Conservation (phyloP, 2,329 filamentous ascomycete genomes). For the Claviceps sp. region DNA sequence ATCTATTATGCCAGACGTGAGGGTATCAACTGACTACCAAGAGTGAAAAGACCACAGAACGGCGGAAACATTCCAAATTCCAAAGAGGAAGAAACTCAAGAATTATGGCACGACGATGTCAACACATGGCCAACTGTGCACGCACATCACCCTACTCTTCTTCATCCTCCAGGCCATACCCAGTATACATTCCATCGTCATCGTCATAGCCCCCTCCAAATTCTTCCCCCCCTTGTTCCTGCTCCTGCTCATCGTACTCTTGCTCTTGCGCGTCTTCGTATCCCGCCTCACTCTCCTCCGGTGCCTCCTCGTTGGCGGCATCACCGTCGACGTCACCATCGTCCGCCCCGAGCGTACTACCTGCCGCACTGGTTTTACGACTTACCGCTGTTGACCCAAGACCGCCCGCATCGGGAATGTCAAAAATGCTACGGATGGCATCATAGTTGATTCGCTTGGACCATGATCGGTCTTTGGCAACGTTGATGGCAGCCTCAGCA, state of each 20-base stretch:
- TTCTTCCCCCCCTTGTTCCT: slow-evolving; percentile 17
- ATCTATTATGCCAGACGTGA: no score
- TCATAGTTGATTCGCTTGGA: slow-evolving; percentile 67
- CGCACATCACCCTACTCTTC: background rate
- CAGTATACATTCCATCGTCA: slow-evolving; percentile 23
- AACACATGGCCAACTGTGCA: no score
- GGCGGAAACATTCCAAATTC: no score
- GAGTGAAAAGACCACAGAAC: no score
- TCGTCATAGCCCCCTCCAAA: slow-evolving; percentile 23
- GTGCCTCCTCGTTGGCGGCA: slow-evolving; percentile 16
- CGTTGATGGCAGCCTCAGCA: slow-evolving; percentile 54
- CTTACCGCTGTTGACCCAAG: slow-evolving; percentile 39
- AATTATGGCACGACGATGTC: no score
- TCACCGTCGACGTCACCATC: slow-evolving; percentile 18
- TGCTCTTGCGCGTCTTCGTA: slow-evolving; percentile 20
- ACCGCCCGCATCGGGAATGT: slow-evolving; percentile 28
- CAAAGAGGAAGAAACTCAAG: no score
- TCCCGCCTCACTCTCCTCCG: slow-evolving; percentile 23
- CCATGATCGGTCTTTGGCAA: slow-evolving; percentile 53
- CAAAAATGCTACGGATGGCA: slow-evolving; percentile 44
- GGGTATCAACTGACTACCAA: no score
- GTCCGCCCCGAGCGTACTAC: slow-evolving; percentile 22
- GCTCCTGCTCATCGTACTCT: slow-evolving; percentile 18
- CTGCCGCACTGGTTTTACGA: slow-evolving; percentile 25
- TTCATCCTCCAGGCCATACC: slow-evolving; percentile 12